Evolutionary conservation across 768 basidiomycete genomes (phyloP).

Genomic region (Mrakia gelida): DNA sequence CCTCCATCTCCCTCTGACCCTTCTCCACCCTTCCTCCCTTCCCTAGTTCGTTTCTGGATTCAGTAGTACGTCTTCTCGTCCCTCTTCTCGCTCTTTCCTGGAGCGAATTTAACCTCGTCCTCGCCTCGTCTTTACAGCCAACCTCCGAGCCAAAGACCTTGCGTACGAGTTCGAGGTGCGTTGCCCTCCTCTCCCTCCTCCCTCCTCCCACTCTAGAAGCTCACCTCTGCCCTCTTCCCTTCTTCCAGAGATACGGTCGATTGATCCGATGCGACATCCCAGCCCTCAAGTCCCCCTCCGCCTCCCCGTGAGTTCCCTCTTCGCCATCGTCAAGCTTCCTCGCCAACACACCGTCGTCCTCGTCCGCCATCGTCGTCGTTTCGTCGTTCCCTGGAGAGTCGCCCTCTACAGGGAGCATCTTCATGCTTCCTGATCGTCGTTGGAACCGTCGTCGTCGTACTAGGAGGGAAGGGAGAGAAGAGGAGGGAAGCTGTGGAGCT

Average conservation of each 20-base stretch:
- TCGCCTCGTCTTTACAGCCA: not conserved
- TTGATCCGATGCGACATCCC: conserved; percentile 30
- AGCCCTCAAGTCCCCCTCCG: conserved; percentile 5
- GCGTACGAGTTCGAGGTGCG: conserved; percentile 21
- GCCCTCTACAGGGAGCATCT: not conserved
- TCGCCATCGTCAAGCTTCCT: not conserved
- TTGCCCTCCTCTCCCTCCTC: not conserved
- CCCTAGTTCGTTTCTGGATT: conserved; percentile 19
- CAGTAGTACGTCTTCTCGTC: not conserved
- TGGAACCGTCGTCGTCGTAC: not conserved
- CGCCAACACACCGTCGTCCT: not conserved
- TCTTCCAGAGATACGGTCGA: conserved; percentile 14
- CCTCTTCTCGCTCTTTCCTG: too few species aligned
- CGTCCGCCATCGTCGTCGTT: not conserved
- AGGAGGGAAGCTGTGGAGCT: not conserved
- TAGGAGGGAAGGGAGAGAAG: not conserved
- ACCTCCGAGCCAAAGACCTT: conserved; percentile 22
- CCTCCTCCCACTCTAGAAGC: not conserved
- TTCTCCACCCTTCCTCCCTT: not conserved
- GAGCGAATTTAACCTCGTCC: not conserved
- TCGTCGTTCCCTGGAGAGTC: too few species aligned
- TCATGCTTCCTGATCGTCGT: not conserved
- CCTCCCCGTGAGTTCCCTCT: conserved; percentile 13
- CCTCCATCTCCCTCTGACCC: not conserved
- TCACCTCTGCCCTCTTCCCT: not conserved